Base-by-base conservation (phyloP, 768 basidiomycete species). In the Brasilioporus rufonigricans region DNA sequence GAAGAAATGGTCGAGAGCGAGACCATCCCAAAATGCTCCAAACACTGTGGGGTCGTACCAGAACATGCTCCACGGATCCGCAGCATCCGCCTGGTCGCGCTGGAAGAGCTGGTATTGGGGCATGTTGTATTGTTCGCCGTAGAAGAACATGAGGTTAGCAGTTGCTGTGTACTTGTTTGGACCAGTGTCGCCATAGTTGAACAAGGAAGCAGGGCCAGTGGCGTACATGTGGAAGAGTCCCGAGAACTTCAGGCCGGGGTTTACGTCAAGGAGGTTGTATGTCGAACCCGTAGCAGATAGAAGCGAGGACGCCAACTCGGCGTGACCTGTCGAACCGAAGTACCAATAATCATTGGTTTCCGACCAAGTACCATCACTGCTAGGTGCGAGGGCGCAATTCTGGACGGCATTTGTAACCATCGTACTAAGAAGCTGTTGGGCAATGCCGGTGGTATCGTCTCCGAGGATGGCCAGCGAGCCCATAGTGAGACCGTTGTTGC, bases 331-430 rank as follows among this genome's bases (percentile, higher is more conserved):
- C 35, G 87, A 91, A 67, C 93, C 95, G 62, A 96, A 98, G 72
- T 91, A 92, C 91, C 92, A 94, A 66, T 93, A 96, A 72, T 98
- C 91, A 33, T 91, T 79, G 0, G 94, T 97, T 73, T 99, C 97
- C 23, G 82, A 75, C 94, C 96, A 98, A 18, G 91, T 87, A 16
- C 96, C 95, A 65, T 97, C 94, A 32, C 75, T 68, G 14, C 76
- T 77, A 16, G 80, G 73, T 21, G 78, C 87, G 19, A 73, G 58
- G 5, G 80, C 87, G 69, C 97, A 98, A 68, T 92, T 91, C 52
- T 74, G 61, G 50, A 84, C 77, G 16, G 93, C 93, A 68, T 91
- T 93, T 52, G 80, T 67, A 40, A 94, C 73, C 16, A 91, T 88
- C 57, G 82, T 69, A 27, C 75, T 74, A 39, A 99, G 81, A 21